Base-by-base conservation (phyloP, 306 rosid genomes). In the Acacia acuminata region DNA sequence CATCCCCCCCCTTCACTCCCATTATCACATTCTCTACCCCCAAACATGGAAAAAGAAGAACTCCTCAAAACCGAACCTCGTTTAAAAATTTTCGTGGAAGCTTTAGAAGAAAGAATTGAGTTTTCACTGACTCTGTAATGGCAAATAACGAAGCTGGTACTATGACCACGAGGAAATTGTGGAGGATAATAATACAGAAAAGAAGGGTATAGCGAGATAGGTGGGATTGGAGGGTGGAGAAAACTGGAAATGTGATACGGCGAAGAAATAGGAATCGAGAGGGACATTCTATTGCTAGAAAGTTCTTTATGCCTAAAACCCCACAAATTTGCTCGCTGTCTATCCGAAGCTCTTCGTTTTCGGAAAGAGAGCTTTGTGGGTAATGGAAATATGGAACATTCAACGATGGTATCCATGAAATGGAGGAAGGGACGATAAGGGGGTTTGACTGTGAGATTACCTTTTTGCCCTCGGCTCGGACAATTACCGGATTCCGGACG, bases 1-100 rank as follows among this genome's bases (percentile, higher is more conserved):
- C 86, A 12, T 83, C 86, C 10, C 75, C 87, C 87, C 8, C 45
- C 83, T 55, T 88, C 90, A 8, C 73, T 66, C 2, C 79, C 88
- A 75, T 78, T 50, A 19, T 66, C 61, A 55, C 83, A 83, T 17
- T 56, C 83, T 7, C 66, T 42, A 19, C 36, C 61, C 27, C 78
- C 72, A 58, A 44, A 60, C 55, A 48, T 32, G 51, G 83, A 85
- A 78, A 51, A 70, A 2, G 89, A 87, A 47, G 53, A 73, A 8
- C 69, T 24, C 55, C 76, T 70, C 40, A 22, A 81, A 72, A 61
- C 42, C 30, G 83, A 81, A 67, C 44, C 80, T 27, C 75, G 65
- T 51, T 65, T 58, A 43, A 70, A 12, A 14, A 10, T 19, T 44
- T 64, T 71, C 86, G 83, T 44, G 74, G 89, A 70, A 75, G 68